Percentiles rank a stretch among this genome's conserved stretches.
Evolutionary conservation across 2,329 filamentous ascomycete species (phyloP).

Genomic region (Scleromitrula shiraiana): DNA sequence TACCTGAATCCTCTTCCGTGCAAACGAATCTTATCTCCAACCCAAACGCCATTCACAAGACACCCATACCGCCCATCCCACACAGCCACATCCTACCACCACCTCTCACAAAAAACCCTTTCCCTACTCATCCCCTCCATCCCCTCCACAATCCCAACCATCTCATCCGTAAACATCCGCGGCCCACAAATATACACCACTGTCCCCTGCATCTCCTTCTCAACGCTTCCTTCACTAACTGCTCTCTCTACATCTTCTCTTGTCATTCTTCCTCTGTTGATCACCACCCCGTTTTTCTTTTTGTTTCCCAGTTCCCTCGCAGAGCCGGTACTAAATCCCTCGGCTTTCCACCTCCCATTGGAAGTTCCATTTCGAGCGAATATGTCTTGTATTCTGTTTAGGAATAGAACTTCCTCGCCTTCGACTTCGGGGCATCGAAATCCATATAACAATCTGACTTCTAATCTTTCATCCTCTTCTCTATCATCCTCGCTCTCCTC

Average conservation of each 20-base stretch:
- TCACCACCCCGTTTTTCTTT: constrained; percentile 9
- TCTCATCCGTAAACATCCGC: constrained; percentile 59
- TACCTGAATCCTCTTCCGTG: too few species aligned
- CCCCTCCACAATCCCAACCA: constrained; percentile 38
- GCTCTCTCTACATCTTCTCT: constrained; percentile 37
- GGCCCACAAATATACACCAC: constrained; percentile 63
- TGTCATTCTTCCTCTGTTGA: constrained; percentile 20
- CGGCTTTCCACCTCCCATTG: constrained; percentile 31
- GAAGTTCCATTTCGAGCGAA: neutral
- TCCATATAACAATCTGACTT: constrained; percentile 23
- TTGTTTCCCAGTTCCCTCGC: constrained; percentile 9
- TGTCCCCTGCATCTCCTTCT: constrained; percentile 32
- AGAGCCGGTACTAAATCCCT: constrained; percentile 38
- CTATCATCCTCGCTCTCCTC: neutral
- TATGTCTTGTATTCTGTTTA: constrained; percentile 32
- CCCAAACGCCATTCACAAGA: too few species aligned
- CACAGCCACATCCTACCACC: constrained; percentile 46
- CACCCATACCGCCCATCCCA: neutral
- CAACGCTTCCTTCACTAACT: constrained; percentile 32
- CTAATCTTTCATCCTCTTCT: neutral
- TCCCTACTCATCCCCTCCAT: constrained; percentile 37
- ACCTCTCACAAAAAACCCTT: constrained; percentile 52
- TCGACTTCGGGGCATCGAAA: constrained; percentile 24
- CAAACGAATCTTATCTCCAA: neutral
- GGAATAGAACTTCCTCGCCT: constrained; percentile 40